Conservation (phyloP, 306 rosid species). For the Crataegus laevigata region DNA sequence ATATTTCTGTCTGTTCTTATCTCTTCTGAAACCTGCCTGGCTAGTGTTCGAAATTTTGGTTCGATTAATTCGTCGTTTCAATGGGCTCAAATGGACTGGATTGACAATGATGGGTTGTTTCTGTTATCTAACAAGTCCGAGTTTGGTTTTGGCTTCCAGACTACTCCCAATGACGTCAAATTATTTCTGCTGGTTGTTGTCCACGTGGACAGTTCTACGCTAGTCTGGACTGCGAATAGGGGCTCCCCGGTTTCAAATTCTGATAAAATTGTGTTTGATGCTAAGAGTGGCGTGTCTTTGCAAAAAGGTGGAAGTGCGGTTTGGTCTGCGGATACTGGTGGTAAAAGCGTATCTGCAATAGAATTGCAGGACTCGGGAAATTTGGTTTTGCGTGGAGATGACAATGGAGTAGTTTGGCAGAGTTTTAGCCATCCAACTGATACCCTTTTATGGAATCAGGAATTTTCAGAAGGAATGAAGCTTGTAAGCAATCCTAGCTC, state of each 20-base stretch:
- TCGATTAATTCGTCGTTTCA: conserved; percentile 30
- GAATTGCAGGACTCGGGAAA: conserved; percentile 68
- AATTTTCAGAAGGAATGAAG: conserved; percentile 64
- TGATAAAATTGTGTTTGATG: conserved; percentile 54
- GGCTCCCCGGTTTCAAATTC: conserved; percentile 54
- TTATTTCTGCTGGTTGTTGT: conserved; percentile 38
- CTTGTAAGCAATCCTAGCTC: conserved; percentile 46
- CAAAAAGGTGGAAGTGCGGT: conserved; percentile 35
- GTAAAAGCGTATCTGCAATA: conserved; percentile 49
- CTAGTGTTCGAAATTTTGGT: conserved; percentile 31
- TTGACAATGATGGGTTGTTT: conserved; percentile 53
- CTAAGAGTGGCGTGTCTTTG: conserved; percentile 47
- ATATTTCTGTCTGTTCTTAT: conserved; percentile 22
- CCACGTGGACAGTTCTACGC: conserved; percentile 21
- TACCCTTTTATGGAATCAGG: conserved; percentile 63
- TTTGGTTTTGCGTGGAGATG: conserved; percentile 48
- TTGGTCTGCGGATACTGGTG: conserved; percentile 55
- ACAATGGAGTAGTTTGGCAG: conserved; percentile 49
- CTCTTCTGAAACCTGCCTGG: conserved; percentile 27
- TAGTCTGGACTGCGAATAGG: conserved; percentile 75
- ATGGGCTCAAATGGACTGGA: conserved; percentile 67
- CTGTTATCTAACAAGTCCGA: conserved; percentile 40
- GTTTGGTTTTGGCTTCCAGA: conserved; percentile 52
- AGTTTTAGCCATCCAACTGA: conserved; percentile 84
- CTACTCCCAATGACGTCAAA: conserved; percentile 27